Conservation (phyloP, 768 basidiomycete species). For the Crucibulum laeve region DNA sequence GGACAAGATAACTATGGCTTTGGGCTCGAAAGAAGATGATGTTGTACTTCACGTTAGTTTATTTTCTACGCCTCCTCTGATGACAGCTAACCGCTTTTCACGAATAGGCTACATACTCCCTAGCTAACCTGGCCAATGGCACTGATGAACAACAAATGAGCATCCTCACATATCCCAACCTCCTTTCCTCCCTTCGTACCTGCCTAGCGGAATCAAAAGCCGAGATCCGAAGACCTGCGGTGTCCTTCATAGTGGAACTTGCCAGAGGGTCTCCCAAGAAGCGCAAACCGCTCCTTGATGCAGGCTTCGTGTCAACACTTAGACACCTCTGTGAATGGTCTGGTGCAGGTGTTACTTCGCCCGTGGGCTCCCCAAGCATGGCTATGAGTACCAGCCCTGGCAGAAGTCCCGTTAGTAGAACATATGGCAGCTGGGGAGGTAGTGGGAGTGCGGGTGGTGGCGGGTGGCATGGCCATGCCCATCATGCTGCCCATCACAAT, state of each 20-base stretch:
- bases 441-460: conserved; percentile 8
- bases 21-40: conserved; percentile 49
- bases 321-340: conserved; percentile 37
- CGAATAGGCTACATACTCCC: conserved; percentile 46
- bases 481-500: conserved; percentile 16
- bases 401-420: conserved; percentile 6
- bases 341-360: conserved; percentile 14
- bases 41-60: conserved; percentile 45
- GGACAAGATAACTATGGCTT: conserved; percentile 37
- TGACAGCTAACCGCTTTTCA: conserved; percentile 1
- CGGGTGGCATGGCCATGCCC: conserved; percentile 2
- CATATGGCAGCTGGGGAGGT: conserved; percentile 20
- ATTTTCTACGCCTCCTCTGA: background rate
- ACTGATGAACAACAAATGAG: conserved; percentile 40
- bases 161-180: conserved; percentile 45
- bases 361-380: conserved; percentile 7
- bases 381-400: conserved; percentile 23
- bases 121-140: conserved; percentile 71
- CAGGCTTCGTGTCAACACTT: conserved; percentile 37
- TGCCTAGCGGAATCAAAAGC: conserved; percentile 58
- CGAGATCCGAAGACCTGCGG: conserved; percentile 56
- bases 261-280: conserved; percentile 34
- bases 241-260: conserved; percentile 55
- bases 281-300: conserved; percentile 29
- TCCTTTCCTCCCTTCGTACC: conserved; percentile 50